Base-by-base conservation (phyloP, 2,329 filamentous ascomycete genomes). In the Fusarium sp. region DNA sequence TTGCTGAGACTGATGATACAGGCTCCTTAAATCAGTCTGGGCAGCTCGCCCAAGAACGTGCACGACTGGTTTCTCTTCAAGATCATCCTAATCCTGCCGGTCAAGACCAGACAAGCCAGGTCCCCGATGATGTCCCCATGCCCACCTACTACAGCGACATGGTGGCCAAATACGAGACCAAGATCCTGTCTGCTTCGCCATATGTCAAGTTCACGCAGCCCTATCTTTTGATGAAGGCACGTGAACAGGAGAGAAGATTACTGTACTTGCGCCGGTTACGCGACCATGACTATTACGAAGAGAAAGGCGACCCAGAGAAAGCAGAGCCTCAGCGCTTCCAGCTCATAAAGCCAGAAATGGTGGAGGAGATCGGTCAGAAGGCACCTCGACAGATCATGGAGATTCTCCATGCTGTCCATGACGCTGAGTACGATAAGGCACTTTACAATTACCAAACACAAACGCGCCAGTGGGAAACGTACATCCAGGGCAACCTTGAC, bases 181-280 rank as follows among this genome's bases (percentile, higher is more conserved):
- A 95, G 76, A 92, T 99, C 46, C 84, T 99, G 7, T 99, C 97
- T 2, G 94, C 94, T 1, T 99, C 96, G 0, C 96, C 96, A 0
- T 98, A 97, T 77, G 96, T 99, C 70, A 95, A 94, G 76, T 99
- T 98, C 77, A 92, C 93, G 70, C 94, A 96, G 77, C 96, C 96
- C 1, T 97, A 98, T 79, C 88, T 98, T 27, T 86, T 99, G 39
- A 97, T 96, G 87, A 94, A 93, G 76, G 92, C 96, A 43, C 91
- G 96, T 52, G 95, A 98, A 78, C 92, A 98, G 76, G 96, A 99
- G 80, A 88, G 93, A 55, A 90, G 92, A 58, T 85, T 99, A 6
- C 88, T 92, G 2, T 94, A 97, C 77, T 86, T 98, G 50, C 95
- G 93, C 77, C 88, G 91, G 53, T 86, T 98, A 11, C 90, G 94